Evolutionary conservation across 192 early-diverging fungal genomes (phyloP), one percentile per base, ranked within the genome.

Genomic region (Umbelopsis sp.): DNA sequence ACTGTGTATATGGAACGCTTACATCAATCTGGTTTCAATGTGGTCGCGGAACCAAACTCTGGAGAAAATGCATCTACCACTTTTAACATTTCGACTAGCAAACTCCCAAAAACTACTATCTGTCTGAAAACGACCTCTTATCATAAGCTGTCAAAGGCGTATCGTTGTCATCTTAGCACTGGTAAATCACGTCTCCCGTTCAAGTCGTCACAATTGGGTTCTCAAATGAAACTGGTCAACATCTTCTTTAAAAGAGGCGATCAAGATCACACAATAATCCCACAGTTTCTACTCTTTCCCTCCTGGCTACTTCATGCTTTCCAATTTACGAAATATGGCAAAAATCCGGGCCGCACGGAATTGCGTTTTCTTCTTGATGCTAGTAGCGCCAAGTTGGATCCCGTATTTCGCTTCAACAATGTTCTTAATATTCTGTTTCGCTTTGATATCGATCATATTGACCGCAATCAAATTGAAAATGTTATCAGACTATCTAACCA

Each of bases 231-330:
- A 44, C 37, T 78, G 46, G 33, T 78, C 33, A 67, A 61, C 15
- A 68, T 78, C 2, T 78, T 78, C n/a, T 78, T 73, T 37, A 46
- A 68, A 11, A 61, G 12, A n/a, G 13, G 30, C 18, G 46, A 64
- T 46, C 64, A 78, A 21, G 65, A 61, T 58, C 37, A 68, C 50
- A 50, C 69, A 21, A 47, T 78, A 15, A 55, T 72, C 1, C 71
- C 76, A 3, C 71, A 78, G 15, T 78, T 78, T 21, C 70, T 78
- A 22, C 69, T 78, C 45, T 78, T 78, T 30, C 76, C 76, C 18
- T 69, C 71, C 1, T 78, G 76, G 76, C 44, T 78, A n/a, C 65
- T 78, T 3, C 71, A 78, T 44, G 45, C 73, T 10, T 78, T 78
- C 35, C 46, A 68, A 8, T 78, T 73, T 46, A 70, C 76, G 6